A percentile compares a stretch with the other conserved stretches of the same genome.
These are phyloP conservation scores for Metschnikowia lochheadii DNA, from an alignment of 805 yeast genomes.

Conservation along the genomic window DNA sequence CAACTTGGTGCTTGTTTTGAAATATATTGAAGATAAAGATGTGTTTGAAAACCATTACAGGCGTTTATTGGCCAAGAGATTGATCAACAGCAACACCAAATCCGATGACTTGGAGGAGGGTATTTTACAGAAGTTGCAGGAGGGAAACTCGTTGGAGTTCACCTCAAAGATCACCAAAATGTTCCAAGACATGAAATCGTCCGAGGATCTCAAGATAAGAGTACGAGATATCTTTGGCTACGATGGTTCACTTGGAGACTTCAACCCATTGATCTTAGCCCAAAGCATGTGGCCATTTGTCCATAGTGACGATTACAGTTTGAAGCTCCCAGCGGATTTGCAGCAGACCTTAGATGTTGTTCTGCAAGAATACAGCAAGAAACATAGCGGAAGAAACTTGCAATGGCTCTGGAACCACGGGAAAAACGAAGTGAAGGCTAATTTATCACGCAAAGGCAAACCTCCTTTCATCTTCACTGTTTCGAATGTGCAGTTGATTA, in stretches of 20 bases:
- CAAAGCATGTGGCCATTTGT: slow-evolving; percentile 86
- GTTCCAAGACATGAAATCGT: slow-evolving; percentile 90
- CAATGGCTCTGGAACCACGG: slow-evolving; percentile 97
- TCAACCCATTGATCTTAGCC: slow-evolving; percentile 76
- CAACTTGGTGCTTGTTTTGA: slow-evolving; percentile 82
- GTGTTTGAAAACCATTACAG: slow-evolving; percentile 92
- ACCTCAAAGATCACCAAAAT: slow-evolving; percentile 91
- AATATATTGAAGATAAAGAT: slow-evolving; percentile 88
- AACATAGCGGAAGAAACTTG: slow-evolving; percentile 83
- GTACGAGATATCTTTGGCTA: slow-evolving; percentile 46
- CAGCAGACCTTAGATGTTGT: slow-evolving; percentile 61
- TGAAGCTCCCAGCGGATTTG: slow-evolving; percentile 65
- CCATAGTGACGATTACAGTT: slow-evolving; percentile 36
- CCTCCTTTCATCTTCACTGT: slow-evolving; percentile 79
- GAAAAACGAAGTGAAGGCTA: slow-evolving; percentile 86
- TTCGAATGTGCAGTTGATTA: slow-evolving; percentile 82
- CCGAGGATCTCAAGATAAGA: slow-evolving; percentile 64
- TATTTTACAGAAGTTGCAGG: slow-evolving; percentile 80
- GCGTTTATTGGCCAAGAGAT: slow-evolving; percentile 80
- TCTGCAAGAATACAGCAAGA: slow-evolving; percentile 61
- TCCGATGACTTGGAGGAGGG: slow-evolving; percentile 82
- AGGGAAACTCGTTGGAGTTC: slow-evolving; percentile 87
- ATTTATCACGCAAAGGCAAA: slow-evolving; percentile 73
- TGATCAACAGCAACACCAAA: slow-evolving; percentile 81
- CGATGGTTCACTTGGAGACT: slow-evolving; percentile 30